Conservation (phyloP, 2,329 filamentous ascomycete genomes). For the Cladosporium halotolerans region DNA sequence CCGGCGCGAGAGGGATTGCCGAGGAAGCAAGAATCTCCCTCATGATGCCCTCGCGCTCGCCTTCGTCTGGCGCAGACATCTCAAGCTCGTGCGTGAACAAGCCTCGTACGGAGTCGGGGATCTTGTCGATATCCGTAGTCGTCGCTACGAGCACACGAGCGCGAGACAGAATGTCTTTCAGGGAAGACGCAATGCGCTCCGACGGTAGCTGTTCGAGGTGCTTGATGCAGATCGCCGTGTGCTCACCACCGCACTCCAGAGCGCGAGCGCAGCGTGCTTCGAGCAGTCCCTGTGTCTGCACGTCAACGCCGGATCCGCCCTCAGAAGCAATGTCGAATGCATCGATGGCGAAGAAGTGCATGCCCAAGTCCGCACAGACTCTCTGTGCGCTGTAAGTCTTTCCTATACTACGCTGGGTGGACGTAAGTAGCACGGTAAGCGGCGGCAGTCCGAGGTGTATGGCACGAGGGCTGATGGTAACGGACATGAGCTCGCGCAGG, state of each 20-base stretch:
- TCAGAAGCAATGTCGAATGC: constrained; percentile 94
- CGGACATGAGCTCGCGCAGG: constrained; percentile 76
- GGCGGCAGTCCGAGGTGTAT: constrained; percentile 83
- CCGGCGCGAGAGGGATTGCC: constrained; percentile 69
- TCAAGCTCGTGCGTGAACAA: constrained; percentile 95
- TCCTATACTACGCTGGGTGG: constrained; percentile 87
- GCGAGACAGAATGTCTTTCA: constrained; percentile 77
- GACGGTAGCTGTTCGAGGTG: constrained; percentile 89
- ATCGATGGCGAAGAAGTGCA: constrained; percentile 84
- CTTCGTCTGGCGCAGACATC: constrained; percentile 86
- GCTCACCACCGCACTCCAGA: constrained; percentile 77
- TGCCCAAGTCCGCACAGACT: constrained; percentile 80
- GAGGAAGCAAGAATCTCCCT: constrained; percentile 69
- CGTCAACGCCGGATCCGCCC: constrained; percentile 78
- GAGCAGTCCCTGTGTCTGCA: constrained; percentile 88
- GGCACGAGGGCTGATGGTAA: constrained; percentile 80
- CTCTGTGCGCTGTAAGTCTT: constrained; percentile 72
- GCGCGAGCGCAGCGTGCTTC: constrained; percentile 83
- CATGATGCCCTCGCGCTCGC: constrained; percentile 82
- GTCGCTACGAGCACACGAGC: constrained; percentile 83
- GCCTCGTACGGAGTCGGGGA: constrained; percentile 81
- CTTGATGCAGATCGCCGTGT: constrained; percentile 75
- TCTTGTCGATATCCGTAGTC: constrained; percentile 89
- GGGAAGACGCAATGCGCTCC: constrained; percentile 77
- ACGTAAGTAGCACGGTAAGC: constrained; percentile 79